Evolutionary conservation across 2,329 filamentous ascomycete genomes (phyloP).

Genomic region (Macrophomina phaseolina): DNA sequence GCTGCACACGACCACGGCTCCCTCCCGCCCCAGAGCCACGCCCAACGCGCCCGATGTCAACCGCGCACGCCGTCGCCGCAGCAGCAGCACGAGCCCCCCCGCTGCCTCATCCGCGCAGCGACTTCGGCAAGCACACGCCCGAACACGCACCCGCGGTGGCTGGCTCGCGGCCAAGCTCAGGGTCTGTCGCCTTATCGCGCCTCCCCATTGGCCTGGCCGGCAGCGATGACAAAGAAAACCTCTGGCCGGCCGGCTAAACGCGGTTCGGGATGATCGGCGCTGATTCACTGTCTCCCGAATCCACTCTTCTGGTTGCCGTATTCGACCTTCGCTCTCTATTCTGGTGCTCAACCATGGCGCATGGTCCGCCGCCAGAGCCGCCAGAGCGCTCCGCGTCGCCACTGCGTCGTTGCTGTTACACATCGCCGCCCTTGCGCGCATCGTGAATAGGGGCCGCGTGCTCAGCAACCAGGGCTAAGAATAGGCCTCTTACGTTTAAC

Average conservation of each 20-base stretch:
- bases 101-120: constrained; percentile 20
- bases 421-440: constrained; percentile 7
- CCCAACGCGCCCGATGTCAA: constrained; percentile 7
- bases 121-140: constrained; percentile 20
- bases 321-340: constrained; percentile 13
- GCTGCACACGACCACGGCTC: neutral
- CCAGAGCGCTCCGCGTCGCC: constrained; percentile 12
- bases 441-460: constrained; percentile 15
- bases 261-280: constrained; percentile 25
- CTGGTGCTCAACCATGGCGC: constrained; percentile 22
- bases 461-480: neutral
- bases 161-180: constrained; percentile 19
- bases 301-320: constrained; percentile 14
- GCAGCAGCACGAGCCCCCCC: constrained; percentile 21
- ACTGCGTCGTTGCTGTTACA: constrained; percentile 20
- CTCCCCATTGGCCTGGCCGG: constrained; percentile 7
- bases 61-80: constrained; percentile 2
- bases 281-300: constrained; percentile 22
- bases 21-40: neutral
- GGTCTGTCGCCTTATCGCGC: constrained; percentile 18
- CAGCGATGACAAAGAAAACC: constrained; percentile 24
- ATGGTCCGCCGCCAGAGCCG: constrained; percentile 20
- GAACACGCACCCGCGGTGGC: constrained; percentile 12
- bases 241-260: constrained; percentile 20
- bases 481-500: constrained; percentile 17